Evolutionary conservation across 2,329 filamentous ascomycete species (phyloP).

Genomic region (Endoconidiophora polonica): DNA sequence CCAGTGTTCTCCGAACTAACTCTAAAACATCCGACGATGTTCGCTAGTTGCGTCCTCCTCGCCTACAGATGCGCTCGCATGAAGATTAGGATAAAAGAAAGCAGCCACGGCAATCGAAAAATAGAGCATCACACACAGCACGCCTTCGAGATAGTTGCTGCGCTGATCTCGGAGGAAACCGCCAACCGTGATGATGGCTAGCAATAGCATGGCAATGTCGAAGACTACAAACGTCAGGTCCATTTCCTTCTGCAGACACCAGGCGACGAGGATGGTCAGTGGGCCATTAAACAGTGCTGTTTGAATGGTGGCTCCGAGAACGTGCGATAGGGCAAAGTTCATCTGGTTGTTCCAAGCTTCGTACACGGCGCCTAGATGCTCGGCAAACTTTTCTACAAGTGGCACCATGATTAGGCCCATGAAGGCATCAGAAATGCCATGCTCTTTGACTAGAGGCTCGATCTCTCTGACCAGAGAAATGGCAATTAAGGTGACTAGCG

Average conservation of each 20-base stretch:
- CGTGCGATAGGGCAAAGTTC: slow-evolving; percentile 73
- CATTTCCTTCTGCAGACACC: slow-evolving; percentile 56
- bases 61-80: not conserved
- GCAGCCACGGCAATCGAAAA: slow-evolving; percentile 42
- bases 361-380: slow-evolving; percentile 69
- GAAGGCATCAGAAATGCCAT: slow-evolving; percentile 33
- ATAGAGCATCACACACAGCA: slow-evolving; percentile 56
- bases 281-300: slow-evolving; percentile 80
- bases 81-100: slow-evolving; percentile 36
- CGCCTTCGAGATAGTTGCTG: slow-evolving; percentile 79
- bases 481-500: slow-evolving; percentile 57
- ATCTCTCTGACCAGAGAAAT: slow-evolving; percentile 61
- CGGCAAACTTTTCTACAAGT: slow-evolving; percentile 71
- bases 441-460: slow-evolving; percentile 33
- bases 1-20: not conserved
- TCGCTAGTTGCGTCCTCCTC: not conserved
- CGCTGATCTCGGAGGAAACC: slow-evolving; percentile 78
- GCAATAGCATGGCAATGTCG: slow-evolving; percentile 63
- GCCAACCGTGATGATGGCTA: slow-evolving; percentile 73
- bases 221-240: slow-evolving; percentile 76
- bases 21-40: not conserved
- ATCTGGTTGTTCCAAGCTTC: slow-evolving; percentile 73
- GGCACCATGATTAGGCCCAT: slow-evolving; percentile 62
- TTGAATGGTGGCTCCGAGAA: slow-evolving; percentile 74
- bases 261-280: slow-evolving; percentile 66